Conservation (phyloP, 2,329 filamentous ascomycete species). For the Beauveria bassiana region DNA sequence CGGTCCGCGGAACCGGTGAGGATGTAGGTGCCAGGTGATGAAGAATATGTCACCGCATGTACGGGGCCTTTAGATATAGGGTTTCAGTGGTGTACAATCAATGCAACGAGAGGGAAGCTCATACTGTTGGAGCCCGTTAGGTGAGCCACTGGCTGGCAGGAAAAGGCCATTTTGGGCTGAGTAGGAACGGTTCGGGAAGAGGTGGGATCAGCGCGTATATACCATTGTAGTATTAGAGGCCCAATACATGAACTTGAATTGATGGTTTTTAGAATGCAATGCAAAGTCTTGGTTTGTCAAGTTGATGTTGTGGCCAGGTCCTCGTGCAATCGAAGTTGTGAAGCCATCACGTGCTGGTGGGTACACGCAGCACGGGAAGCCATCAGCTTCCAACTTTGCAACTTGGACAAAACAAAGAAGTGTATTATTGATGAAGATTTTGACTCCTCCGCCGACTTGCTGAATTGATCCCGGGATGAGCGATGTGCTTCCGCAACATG, state of each 20-base stretch:
- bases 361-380: not conserved
- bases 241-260: not conserved
- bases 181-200: not conserved
- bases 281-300: not conserved
- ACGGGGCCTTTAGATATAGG: slow-evolving; percentile 50
- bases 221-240: not conserved
- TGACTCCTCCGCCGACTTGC: too few species aligned
- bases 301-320: not conserved
- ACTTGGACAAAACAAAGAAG: not conserved
- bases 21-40: slow-evolving; percentile 66
- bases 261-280: too few species aligned
- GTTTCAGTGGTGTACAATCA: not conserved
- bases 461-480: too few species aligned
- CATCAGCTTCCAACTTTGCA: not conserved
- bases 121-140: slow-evolving; percentile 52
- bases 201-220: not conserved
- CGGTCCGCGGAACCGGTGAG: slow-evolving; percentile 83
- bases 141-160: slow-evolving; percentile 44
- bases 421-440: too few species aligned
- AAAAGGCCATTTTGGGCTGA: slow-evolving; percentile 33
- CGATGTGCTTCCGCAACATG: too few species aligned
- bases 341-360: slow-evolving; percentile 9
- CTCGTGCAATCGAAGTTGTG: not conserved
- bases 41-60: slow-evolving; percentile 66
- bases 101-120: slow-evolving; percentile 9